Conservation (phyloP, 176 grass and related monocot species). For the Rhynchospora pubera region DNA sequence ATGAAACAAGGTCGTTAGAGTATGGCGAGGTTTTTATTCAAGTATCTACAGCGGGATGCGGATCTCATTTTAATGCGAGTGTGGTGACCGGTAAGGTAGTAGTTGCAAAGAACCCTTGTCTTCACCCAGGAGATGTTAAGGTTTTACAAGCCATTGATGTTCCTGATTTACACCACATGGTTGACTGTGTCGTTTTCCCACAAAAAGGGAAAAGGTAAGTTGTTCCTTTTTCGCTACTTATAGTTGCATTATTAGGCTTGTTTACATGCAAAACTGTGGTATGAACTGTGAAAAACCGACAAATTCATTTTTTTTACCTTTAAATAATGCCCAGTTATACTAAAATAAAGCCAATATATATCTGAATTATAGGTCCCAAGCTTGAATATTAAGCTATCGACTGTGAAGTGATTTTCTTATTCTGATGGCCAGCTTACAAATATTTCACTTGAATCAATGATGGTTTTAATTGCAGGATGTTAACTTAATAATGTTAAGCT, state of each 20-base stretch:
- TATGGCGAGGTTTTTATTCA: slow-evolving; percentile 75
- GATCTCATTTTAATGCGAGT: neutral
- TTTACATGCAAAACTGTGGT: neutral
- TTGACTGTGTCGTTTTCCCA: slow-evolving; percentile 93
- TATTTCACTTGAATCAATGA: neutral
- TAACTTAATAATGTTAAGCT: neutral
- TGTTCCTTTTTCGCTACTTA: neutral
- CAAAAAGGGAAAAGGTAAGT: slow-evolving; percentile 69
- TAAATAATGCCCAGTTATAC: neutral
- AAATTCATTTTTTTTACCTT: neutral
- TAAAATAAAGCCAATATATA: neutral
- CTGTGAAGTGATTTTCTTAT: no score
- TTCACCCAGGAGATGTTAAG: slow-evolving; percentile 71
- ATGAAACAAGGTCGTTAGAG: slow-evolving; percentile 59
- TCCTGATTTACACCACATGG: slow-evolving; percentile 65
- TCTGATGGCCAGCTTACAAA: neutral
- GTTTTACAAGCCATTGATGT: slow-evolving; percentile 66
- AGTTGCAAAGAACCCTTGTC: slow-evolving; percentile 86
- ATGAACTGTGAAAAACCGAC: neutral
- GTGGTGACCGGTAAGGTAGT: slow-evolving; percentile 45
- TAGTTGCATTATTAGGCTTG: neutral
- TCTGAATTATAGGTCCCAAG: neutral
- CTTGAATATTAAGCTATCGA: neutral
- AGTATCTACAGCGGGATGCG: slow-evolving; percentile 34
- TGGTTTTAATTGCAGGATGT: neutral